phyloP scores from a whole-genome alignment of 305 asterid species.

The Fraxinus dipetala region DNA sequence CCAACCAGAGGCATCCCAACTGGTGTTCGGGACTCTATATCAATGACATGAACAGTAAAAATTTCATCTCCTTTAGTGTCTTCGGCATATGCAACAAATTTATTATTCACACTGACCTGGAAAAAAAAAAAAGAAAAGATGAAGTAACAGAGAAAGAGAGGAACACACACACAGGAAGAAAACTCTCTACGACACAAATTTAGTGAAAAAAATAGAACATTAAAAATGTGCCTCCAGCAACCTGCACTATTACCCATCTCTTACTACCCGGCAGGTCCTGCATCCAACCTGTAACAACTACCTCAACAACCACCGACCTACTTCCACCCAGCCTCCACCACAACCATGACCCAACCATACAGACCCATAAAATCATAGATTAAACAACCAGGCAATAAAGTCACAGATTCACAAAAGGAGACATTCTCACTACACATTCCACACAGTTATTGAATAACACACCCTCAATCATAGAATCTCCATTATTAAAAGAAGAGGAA shows the following conservation, averaged over 20 bases:
- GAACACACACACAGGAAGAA: constrained; percentile 14
- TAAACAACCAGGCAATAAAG: background rate
- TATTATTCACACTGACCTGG: constrained; percentile 82
- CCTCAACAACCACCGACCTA: background rate
- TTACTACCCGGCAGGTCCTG: background rate
- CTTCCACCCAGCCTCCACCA: background rate
- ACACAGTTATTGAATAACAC: background rate
- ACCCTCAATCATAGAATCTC: background rate
- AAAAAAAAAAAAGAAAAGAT: background rate
- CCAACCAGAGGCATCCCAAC: constrained; percentile 74
- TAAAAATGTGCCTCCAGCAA: background rate
- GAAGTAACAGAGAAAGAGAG: constrained; percentile 1
- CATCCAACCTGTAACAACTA: background rate
- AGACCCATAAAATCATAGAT: background rate
- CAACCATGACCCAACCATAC: background rate
- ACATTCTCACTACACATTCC: background rate
- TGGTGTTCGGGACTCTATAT: constrained; percentile 68
- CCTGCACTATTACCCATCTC: background rate
- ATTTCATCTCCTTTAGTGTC: constrained; percentile 93
- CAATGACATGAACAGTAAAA: constrained; percentile 69
- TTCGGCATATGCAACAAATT: constrained; percentile 86
- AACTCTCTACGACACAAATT: constrained; percentile 3
- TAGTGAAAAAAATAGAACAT: background rate
- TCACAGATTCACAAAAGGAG: background rate
- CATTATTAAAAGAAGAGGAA: background rate